Evolutionary conservation across 75 land plant species (phyloP).

Genomic region (Ceratopteris richardii): DNA sequence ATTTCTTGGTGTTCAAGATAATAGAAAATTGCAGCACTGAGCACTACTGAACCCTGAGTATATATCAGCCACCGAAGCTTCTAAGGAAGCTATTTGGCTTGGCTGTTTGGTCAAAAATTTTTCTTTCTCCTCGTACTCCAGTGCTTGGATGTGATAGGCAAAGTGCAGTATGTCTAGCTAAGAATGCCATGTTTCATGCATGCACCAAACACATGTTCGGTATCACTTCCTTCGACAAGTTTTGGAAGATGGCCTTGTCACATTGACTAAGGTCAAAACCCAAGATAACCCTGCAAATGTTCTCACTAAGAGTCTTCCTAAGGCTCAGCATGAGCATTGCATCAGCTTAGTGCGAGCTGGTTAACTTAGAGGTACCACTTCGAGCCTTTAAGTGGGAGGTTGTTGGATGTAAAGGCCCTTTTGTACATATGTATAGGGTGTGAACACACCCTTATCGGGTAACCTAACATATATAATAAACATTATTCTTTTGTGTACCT

Average conservation of each 20-base stretch:
- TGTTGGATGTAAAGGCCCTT: background rate
- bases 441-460: too few species aligned
- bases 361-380: slow-evolving; percentile 1
- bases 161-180: slow-evolving; percentile 6
- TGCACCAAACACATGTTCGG: slow-evolving; percentile 13
- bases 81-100: slow-evolving; percentile 11
- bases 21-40: slow-evolving; percentile 10
- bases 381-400: slow-evolving; percentile 1
- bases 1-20: slow-evolving; percentile 3
- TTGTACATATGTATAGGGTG: too few species aligned
- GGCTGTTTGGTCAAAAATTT: background rate
- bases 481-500: too few species aligned
- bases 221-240: slow-evolving; percentile 15
- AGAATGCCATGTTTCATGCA: slow-evolving; percentile 12
- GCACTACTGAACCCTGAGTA: slow-evolving; percentile 1
- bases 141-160: slow-evolving; percentile 2
- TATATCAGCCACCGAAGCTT: slow-evolving; percentile 1
- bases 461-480: too few species aligned
- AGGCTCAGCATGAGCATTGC: slow-evolving; percentile 5
- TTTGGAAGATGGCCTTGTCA: slow-evolving; percentile 1
- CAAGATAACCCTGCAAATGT: slow-evolving; percentile 5
- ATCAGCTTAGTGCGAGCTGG: background rate
- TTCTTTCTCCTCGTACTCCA: background rate
- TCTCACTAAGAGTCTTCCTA: slow-evolving; percentile 5
- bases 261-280: background rate